These are phyloP conservation scores for Candida multigemmis DNA, from an alignment of 805 yeast genomes.

Conservation along the genomic window DNA sequence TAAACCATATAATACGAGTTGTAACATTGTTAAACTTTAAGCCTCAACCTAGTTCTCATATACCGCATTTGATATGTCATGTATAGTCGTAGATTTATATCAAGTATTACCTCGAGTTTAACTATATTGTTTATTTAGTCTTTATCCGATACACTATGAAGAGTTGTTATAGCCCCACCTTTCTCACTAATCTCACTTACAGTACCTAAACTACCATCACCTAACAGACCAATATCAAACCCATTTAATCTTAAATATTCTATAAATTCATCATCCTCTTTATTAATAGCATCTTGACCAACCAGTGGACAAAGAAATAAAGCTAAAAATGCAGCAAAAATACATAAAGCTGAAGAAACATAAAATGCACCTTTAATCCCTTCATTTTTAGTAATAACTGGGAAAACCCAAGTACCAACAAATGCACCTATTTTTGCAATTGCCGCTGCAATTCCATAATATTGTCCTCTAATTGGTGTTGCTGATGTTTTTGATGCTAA, in stretches of 20 bases:
- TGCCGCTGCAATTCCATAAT: conserved; percentile 89
- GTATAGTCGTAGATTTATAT: too few relatives aligned
- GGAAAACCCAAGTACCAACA: conserved; percentile 84
- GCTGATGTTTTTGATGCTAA: conserved; percentile 82
- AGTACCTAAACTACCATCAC: conserved; percentile 16
- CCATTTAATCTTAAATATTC: conserved; percentile 61
- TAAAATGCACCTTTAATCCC: conserved; percentile 50
- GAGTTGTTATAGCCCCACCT: background rate
- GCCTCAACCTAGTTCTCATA: too few relatives aligned
- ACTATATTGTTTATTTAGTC: too few relatives aligned
- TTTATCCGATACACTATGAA: too few relatives aligned
- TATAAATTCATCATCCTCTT: conserved; percentile 68
- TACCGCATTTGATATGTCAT: too few relatives aligned
- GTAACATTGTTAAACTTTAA: too few relatives aligned
- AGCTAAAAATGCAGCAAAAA: conserved; percentile 62
- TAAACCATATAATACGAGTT: too few relatives aligned
- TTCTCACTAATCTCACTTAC: conserved; percentile 1
- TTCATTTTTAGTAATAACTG: conserved; percentile 56
- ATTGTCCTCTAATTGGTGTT: conserved; percentile 83
- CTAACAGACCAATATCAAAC: conserved; percentile 58
- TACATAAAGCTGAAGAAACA: conserved; percentile 69
- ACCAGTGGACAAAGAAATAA: conserved; percentile 69
- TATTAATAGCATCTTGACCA: conserved; percentile 72
- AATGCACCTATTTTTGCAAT: conserved; percentile 90
- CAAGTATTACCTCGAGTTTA: too few relatives aligned